Evolutionary conservation across 805 yeast genomes (phyloP).

Genomic region (Saccharomycopsis schoenii): DNA sequence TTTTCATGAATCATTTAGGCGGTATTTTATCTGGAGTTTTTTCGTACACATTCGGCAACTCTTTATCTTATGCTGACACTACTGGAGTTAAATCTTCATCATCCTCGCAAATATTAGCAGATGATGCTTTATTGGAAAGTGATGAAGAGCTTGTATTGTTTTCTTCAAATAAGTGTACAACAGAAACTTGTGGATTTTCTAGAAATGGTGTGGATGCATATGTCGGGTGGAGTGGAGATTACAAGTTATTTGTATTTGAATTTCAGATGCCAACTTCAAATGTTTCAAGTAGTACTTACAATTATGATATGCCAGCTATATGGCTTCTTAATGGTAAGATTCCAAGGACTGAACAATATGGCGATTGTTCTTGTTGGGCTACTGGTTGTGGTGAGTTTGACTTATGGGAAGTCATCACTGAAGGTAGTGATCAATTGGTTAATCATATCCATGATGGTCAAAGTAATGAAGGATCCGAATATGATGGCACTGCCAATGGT

Average conservation of each 20-base stretch:
- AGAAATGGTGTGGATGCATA: slow-evolving; percentile 82
- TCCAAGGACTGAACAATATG: slow-evolving; percentile 95
- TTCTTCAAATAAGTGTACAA: slow-evolving; percentile 50
- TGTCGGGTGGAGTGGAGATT: slow-evolving; percentile 82
- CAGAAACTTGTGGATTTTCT: slow-evolving; percentile 71
- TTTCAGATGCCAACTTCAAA: slow-evolving; percentile 77
- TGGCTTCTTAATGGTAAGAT: slow-evolving; percentile 93
- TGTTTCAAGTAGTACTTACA: slow-evolving; percentile 28
- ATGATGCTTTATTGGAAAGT: slow-evolving; percentile 45
- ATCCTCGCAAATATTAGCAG: slow-evolving; percentile 37
- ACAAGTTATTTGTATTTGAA: slow-evolving; percentile 85
- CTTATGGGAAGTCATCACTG: slow-evolving; percentile 68
- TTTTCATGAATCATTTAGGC: slow-evolving; percentile 78
- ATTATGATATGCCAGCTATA: slow-evolving; percentile 96
- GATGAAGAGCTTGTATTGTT: slow-evolving; percentile 76
- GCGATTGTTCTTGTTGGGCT: slow-evolving; percentile 93
- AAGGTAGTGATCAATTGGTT: slow-evolving; percentile 56
- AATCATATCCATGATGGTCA: slow-evolving; percentile 72
- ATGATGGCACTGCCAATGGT: slow-evolving; percentile 38
- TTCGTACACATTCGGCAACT: slow-evolving; percentile 63
- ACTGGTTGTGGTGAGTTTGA: slow-evolving; percentile 98
- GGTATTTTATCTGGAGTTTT: slow-evolving; percentile 84
- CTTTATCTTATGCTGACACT: slow-evolving; percentile 48
- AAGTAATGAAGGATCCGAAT: slow-evolving; percentile 70
- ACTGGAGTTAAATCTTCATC: slow-evolving; percentile 45